phyloP scores from a whole-genome alignment of 805 yeast genomes.

The Torulaspora quercuum region DNA sequence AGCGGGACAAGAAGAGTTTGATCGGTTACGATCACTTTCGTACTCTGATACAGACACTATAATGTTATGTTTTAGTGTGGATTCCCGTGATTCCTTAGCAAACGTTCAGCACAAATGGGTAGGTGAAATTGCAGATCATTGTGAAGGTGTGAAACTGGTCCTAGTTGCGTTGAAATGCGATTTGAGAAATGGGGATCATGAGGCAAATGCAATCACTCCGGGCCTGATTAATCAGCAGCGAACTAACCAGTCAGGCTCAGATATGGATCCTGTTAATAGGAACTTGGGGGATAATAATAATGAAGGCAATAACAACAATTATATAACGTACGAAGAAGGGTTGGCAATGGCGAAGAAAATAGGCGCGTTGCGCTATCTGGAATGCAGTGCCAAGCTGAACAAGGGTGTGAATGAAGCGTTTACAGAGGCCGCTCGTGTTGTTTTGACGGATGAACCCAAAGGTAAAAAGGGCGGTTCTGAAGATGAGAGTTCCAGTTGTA shows the following conservation, averaged over 20 bases:
- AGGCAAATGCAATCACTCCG: slow-evolving; percentile 35
- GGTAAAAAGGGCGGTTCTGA: slow-evolving; percentile 51
- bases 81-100: slow-evolving; percentile 88
- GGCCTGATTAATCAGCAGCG: slow-evolving; percentile 30
- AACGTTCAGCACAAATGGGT: slow-evolving; percentile 97
- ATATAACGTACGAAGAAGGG: slow-evolving; percentile 91
- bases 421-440: slow-evolving; percentile 97
- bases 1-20: slow-evolving; percentile 98
- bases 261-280: slow-evolving; percentile 17
- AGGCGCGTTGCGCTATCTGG: slow-evolving; percentile 91
- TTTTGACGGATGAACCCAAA: slow-evolving; percentile 82
- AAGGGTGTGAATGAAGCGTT: slow-evolving; percentile 99
- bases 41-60: slow-evolving; percentile 96
- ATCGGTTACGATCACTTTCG: slow-evolving; percentile 84
- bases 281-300: slow-evolving; percentile 22
- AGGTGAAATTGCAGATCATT: slow-evolving; percentile 93
- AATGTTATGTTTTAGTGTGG: slow-evolving; percentile 93
- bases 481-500: slow-evolving; percentile 38
- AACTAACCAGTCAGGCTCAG: slow-evolving; percentile 15
- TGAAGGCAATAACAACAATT: slow-evolving; percentile 36
- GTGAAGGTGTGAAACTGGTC: slow-evolving; percentile 92
- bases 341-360: slow-evolving; percentile 85
- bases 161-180: slow-evolving; percentile 94
- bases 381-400: slow-evolving; percentile 94
- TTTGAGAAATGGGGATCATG: slow-evolving; percentile 67